Evolutionary conservation across 2,329 filamentous ascomycete genomes (phyloP), one percentile per base, ranked within the genome.

Genomic region (Aspergillus intermedius): DNA sequence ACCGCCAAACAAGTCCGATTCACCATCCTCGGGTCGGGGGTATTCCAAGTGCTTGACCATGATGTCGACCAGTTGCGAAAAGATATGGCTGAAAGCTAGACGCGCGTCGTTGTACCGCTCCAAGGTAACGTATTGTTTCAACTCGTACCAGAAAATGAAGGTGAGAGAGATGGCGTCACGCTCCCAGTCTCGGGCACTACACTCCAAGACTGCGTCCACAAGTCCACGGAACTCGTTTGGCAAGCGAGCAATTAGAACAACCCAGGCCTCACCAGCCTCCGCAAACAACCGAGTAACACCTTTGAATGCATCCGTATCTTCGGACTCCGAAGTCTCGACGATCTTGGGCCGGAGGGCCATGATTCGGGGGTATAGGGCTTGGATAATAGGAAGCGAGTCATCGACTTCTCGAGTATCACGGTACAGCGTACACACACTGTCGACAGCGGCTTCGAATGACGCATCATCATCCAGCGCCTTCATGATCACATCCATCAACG

Each of bases 91-190:
- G 48, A 89, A 81, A 59, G 87, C 79, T 54, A 89, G 69, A 45
- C 91, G 83, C 37, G 91, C 87, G 60, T 90, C 80, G 45, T 88
- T 87, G 65, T 96, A 98, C 57, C 86, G 86, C 32, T 97, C 91
- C 46, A 98, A 71, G 1, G 91, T 90, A 43, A 98, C 77, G 66
- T 95, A 96, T 67, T 96, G 90, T 75, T 98, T 98, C 42, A 98
- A 79, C 65, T 98, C 93, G 66, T 94, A 97, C 93, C 93, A 98
- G 73, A 98, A 97, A 57, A 83, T 83, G 71, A 98, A 98, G 0
- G 94, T 98, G 61, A 93, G 83, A 47, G 89, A 88, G 54, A 98
- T 90, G 4, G 91, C 89, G 57, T 98, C 93, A 53, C 87, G 83
- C 47, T 96, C 91, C 65, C 83, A 84, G 67, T 98, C 93, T 57